Conservation (phyloP, 257 asterid genomes). For the Linderniella brevidens region DNA sequence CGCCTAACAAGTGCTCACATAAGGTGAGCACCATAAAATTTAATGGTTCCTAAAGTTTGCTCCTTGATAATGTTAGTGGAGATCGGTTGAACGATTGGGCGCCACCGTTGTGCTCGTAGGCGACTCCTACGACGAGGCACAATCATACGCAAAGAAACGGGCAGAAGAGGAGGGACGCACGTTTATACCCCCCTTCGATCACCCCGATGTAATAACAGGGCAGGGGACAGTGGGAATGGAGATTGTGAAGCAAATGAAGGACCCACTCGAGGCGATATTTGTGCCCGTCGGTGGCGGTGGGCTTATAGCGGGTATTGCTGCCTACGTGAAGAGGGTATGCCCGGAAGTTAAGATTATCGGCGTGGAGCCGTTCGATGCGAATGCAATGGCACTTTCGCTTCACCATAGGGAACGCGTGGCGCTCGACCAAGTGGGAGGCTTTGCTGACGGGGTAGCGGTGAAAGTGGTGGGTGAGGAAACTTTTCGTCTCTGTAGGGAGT, state of each 20-base stretch:
- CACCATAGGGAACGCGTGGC: conserved; percentile 59
- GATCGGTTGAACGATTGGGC: conserved; percentile 71
- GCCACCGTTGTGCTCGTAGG: conserved; percentile 85
- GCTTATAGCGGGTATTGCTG: conserved; percentile 94
- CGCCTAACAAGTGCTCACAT: too few species aligned
- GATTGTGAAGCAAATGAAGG: conserved; percentile 57
- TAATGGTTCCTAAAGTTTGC: conserved; percentile 6
- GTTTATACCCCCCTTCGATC: conserved; percentile 93
- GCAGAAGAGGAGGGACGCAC: conserved; percentile 54
- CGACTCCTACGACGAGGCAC: conserved; percentile 90
- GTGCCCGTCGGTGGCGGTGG: conserved; percentile 99
- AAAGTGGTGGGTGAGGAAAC: conserved; percentile 91
- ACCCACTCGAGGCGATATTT: conserved; percentile 61
- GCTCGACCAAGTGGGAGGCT: conserved; percentile 91
- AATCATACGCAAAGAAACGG: conserved; percentile 60
- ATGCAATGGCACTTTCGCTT: conserved; percentile 84
- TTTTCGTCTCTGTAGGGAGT: conserved; percentile 59
- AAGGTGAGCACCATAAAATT: too few species aligned
- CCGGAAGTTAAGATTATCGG: conserved; percentile 84
- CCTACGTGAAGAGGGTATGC: conserved; percentile 72
- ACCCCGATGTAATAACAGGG: conserved; percentile 80
- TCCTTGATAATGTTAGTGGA: conserved; percentile 37
- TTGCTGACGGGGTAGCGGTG: conserved; percentile 98
- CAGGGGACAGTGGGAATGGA: conserved; percentile 99
- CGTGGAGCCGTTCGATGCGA: conserved; percentile 89